Conservation (phyloP, 139 green algal genomes). For the Chlamydomonas schloesseri region DNA sequence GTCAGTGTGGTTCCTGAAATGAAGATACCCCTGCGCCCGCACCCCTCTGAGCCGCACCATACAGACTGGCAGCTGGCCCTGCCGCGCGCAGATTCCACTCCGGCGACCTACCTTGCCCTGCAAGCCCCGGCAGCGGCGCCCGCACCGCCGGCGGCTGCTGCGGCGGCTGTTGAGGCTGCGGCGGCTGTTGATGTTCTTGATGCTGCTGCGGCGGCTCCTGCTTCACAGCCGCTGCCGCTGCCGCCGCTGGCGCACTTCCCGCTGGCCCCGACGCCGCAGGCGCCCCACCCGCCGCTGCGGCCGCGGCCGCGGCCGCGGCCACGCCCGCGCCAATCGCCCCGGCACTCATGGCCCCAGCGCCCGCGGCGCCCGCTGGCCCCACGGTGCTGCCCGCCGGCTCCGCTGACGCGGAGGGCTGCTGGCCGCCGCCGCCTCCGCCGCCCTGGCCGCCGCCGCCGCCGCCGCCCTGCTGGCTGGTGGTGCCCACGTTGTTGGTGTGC, state of each 20-base stretch:
- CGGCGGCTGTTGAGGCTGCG: too few species aligned
- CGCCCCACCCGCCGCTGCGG: not conserved
- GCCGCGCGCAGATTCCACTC: too few species aligned
- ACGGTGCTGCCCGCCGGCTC: conserved; percentile 32
- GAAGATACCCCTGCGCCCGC: too few species aligned
- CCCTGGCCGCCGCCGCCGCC: conserved; percentile 44
- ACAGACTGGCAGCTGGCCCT: too few species aligned
- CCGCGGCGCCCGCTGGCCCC: not conserved
- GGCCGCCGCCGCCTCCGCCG: conserved; percentile 47
- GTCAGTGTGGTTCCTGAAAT: too few species aligned
- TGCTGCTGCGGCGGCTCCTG: not conserved
- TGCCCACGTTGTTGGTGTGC: conserved; percentile 46
- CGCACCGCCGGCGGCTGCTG: not conserved
- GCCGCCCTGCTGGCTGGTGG: conserved; percentile 9
- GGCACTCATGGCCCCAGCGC: too few species aligned
- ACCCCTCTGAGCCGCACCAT: too few species aligned
- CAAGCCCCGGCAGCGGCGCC: not conserved
- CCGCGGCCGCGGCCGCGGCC: not conserved
- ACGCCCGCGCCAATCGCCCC: not conserved
- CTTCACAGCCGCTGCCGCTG: conserved; percentile 10
- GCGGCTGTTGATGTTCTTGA: too few species aligned
- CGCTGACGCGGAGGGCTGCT: conserved; percentile 35
- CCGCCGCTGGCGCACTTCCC: too few species aligned
- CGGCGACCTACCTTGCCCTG: not conserved
- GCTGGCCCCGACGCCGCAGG: not conserved